Evolutionary conservation across 176 grass and related monocot genomes (phyloP).

Genomic region (Aegilops tauschii): DNA sequence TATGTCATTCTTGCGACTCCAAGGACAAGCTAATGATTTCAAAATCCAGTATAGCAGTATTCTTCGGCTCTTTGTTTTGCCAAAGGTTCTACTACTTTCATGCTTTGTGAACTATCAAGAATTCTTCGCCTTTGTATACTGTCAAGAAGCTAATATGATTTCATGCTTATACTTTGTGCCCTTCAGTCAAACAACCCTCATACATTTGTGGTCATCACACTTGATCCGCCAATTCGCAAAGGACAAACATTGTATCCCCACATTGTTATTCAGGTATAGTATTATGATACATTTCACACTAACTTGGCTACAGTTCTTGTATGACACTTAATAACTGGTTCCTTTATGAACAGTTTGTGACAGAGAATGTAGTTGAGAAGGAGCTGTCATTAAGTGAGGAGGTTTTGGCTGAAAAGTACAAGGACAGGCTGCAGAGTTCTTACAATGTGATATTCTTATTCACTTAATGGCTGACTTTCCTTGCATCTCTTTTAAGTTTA

Average conservation of each 20-base stretch:
- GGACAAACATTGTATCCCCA: constrained; percentile 95
- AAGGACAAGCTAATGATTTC: constrained; percentile 98
- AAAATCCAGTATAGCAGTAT: constrained; percentile 98
- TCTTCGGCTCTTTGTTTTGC: constrained; percentile 82
- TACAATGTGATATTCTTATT: constrained; percentile 68
- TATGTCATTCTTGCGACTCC: constrained; percentile 76
- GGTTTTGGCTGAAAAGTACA: constrained; percentile 78
- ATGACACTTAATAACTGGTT: constrained; percentile 24
- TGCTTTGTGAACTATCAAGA: not conserved
- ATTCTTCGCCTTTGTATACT: not conserved
- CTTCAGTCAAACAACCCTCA: constrained; percentile 90
- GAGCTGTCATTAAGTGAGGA: constrained; percentile 61
- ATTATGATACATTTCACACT: constrained; percentile 25
- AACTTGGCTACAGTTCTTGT: not conserved
- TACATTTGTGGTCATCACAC: constrained; percentile 89
- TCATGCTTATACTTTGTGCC: constrained; percentile 22
- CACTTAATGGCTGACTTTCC: not conserved
- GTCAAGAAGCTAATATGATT: constrained; percentile 32
- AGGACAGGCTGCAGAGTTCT: constrained; percentile 65
- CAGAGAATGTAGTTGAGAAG: constrained; percentile 64
- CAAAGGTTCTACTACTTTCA: constrained; percentile 68
- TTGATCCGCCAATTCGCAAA: constrained; percentile 97
- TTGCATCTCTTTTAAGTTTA: not conserved
- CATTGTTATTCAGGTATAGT: constrained; percentile 94
- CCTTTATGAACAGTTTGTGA: constrained; percentile 62